Evolutionary conservation across 129 eudicot species (phyloP).

Genomic region (Calendula officinalis): DNA sequence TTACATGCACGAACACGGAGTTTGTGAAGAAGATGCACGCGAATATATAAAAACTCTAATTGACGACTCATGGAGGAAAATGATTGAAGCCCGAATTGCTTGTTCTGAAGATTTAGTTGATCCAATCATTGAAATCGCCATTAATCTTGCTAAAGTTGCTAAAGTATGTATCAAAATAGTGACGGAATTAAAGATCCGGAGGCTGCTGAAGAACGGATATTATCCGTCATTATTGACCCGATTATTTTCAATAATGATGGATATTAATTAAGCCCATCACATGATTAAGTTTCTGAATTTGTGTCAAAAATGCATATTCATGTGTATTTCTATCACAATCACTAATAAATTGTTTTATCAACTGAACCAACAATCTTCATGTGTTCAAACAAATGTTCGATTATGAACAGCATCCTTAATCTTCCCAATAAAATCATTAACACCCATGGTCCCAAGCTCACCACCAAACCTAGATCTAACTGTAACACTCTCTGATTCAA

Average conservation of each 20-base stretch:
- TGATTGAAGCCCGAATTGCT: not conserved
- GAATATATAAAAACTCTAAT: not conserved
- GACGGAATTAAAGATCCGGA: not conserved
- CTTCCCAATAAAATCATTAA: constrained; percentile 60
- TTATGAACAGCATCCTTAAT: constrained; percentile 50
- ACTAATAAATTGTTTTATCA: constrained; percentile 4
- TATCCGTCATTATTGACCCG: not conserved
- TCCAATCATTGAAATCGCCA: not conserved
- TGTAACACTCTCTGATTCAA: constrained; percentile 69
- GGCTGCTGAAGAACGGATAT: not conserved
- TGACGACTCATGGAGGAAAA: not conserved
- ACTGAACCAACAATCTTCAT: constrained; percentile 17
- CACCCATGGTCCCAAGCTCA: constrained; percentile 72
- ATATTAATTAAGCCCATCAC: too few species aligned
- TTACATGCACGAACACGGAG: not conserved
- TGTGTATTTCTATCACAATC: constrained; percentile 18
- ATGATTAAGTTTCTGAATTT: too few species aligned
- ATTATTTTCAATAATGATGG: not conserved
- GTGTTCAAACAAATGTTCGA: constrained; percentile 55
- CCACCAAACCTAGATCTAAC: constrained; percentile 90
- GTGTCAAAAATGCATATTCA: not conserved
- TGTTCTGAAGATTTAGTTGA: not conserved
- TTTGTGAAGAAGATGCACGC: not conserved
- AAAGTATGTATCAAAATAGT: not conserved
- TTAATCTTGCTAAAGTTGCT: not conserved